Evolutionary conservation across 2,329 filamentous ascomycete species (phyloP).

Genomic region (Xylariaceae sp.): DNA sequence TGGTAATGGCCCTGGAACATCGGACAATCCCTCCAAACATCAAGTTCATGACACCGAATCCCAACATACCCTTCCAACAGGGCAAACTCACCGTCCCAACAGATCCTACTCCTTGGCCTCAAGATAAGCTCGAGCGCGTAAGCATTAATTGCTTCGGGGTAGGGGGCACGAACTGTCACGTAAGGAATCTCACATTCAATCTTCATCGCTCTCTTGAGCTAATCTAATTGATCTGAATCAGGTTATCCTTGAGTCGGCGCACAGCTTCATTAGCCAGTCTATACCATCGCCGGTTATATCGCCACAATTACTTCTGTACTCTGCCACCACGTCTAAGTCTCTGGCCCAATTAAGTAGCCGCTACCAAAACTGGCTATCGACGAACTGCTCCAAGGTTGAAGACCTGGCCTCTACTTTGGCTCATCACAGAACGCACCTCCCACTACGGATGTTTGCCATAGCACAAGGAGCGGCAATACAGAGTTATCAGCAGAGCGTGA

Average conservation of each 20-base stretch:
- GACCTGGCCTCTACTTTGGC: slow-evolving; percentile 32
- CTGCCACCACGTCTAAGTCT: slow-evolving; percentile 19
- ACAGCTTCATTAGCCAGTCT: slow-evolving; percentile 8
- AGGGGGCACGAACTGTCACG: slow-evolving; percentile 28
- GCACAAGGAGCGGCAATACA: slow-evolving; percentile 12
- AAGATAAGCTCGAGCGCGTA: slow-evolving; percentile 19
- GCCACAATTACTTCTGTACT: slow-evolving; percentile 21
- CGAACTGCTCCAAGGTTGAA: slow-evolving; percentile 12
- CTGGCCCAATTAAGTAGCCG: slow-evolving; percentile 15
- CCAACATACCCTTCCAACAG: slow-evolving; percentile 18
- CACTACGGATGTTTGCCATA: slow-evolving; percentile 25
- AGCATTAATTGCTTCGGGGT: slow-evolving; percentile 35
- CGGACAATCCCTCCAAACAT: slow-evolving; percentile 26
- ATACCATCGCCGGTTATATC: background rate
- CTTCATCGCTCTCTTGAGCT: too few relatives aligned
- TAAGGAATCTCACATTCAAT: too few relatives aligned
- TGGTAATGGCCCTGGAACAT: slow-evolving; percentile 28
- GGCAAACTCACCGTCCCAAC: slow-evolving; percentile 20
- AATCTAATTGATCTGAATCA: too few relatives aligned
- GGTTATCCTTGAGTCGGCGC: slow-evolving; percentile 15
- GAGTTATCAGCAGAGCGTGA: slow-evolving; percentile 7
- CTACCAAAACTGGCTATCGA: slow-evolving; percentile 20
- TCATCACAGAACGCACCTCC: slow-evolving; percentile 25
- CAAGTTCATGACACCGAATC: slow-evolving; percentile 22
- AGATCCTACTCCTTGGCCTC: slow-evolving; percentile 17